Base-by-base conservation (phyloP, 1,139 yeast genomes). In the Sugiyamaella japonica region DNA sequence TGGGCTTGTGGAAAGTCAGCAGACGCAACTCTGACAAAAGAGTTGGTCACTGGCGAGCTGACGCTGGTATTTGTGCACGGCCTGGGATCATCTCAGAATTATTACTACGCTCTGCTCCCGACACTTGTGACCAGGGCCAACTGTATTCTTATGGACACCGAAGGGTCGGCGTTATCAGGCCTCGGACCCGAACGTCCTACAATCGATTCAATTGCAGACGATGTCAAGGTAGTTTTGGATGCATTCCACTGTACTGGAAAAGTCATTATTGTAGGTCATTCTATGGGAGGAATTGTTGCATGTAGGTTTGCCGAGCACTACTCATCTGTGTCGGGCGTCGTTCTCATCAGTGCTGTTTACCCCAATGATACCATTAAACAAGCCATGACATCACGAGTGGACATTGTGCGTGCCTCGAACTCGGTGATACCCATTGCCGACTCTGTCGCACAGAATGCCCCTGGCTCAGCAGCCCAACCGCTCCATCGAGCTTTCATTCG, bases 221-320 rank as follows among this genome's bases (percentile, higher is more conserved):
- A 66, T 53, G 63, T 65, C 7, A 48, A 60, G 17, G 59, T 57
- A 12, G 57, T 66, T 20, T 56, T 68, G 9, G 52, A 59, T 29
- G 62, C 63, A 44, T 55, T 60, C 40, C 54, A 49, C 1, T 50
- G 66, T 28, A 42, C 54, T 13, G 46, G 65, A 3, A 57, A 60
- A 8, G 51, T 45, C 3, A 45, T 51, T 7, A 15, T 68, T n/a
- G 65, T 68, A 12, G 72, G 72, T 3, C 72, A 68, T 54, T 68
- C 72, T 1, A 68, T 69, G 71, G 69, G 71, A 2, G 72, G 72
- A 1, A 64, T 69, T 68, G 58, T 67, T 20, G 66, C 68, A 10
- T 61, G 62, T 53, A 63, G 63, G 46, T 56, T 65, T 15, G 61
- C 61, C 9, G 54, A 43, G 23, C 25, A 20, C 13, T 44, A 29